Evolutionary conservation across 2,329 filamentous ascomycete species (phyloP).

Genomic region (Fusarium buharicum): DNA sequence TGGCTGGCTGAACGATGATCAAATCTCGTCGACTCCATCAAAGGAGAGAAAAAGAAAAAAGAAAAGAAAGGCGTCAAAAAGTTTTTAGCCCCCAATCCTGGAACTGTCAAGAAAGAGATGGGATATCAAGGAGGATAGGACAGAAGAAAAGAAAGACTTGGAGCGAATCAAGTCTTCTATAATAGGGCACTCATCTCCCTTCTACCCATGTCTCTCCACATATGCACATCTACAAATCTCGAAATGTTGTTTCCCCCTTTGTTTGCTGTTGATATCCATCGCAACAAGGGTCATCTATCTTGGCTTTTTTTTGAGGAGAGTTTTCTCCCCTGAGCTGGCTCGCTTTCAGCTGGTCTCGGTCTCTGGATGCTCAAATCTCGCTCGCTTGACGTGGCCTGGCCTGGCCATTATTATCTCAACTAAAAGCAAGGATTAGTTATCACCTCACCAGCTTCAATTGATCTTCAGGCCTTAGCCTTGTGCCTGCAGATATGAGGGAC

Average conservation of each 20-base stretch:
- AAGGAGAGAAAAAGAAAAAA: conserved; percentile 15
- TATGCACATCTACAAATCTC: not conserved
- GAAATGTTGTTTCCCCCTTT: conserved; percentile 9
- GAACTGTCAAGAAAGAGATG: conserved; percentile 2
- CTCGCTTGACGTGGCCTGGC: conserved; percentile 28
- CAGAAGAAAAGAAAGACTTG: conserved; percentile 12
- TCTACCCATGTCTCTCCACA: not conserved
- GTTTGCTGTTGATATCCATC: not conserved
- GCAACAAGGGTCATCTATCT: not conserved
- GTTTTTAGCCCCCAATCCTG: not conserved
- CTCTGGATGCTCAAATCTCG: conserved; percentile 1
- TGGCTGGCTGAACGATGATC: no score
- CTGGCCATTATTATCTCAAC: conserved; percentile 23
- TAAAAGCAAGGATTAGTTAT: conserved; percentile 1
- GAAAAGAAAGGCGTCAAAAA: conserved; percentile 9
- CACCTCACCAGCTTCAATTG: no score
- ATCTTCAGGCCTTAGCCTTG: conserved; percentile 14
- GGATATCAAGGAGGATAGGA: conserved; percentile 27
- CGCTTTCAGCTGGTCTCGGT: conserved; percentile 25
- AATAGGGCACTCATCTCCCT: conserved; percentile 3
- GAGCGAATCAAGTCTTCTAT: not conserved
- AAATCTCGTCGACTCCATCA: conserved; percentile 27
- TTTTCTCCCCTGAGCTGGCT: conserved; percentile 8
- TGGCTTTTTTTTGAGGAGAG: no score
- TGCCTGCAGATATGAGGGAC: conserved; percentile 30